Evolutionary conservation across 805 yeast species (phyloP).

Genomic region (Yamadazyma phyllophila): DNA sequence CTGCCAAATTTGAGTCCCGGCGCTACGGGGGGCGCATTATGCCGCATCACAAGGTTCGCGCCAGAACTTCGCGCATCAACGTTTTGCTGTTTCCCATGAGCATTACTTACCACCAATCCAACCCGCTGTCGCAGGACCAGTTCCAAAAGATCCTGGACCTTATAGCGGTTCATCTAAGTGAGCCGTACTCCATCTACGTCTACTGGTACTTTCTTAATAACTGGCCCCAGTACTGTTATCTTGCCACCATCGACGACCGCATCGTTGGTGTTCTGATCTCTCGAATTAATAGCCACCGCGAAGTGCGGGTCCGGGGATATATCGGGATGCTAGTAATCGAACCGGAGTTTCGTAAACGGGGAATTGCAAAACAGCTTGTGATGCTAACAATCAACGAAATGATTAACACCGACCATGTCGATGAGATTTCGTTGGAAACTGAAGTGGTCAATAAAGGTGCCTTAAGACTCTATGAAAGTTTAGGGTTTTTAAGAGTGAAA

Average conservation of each 20-base stretch:
- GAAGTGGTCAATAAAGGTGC: slow-evolving; percentile 81
- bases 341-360: slow-evolving; percentile 65
- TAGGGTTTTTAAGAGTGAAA: slow-evolving; percentile 74
- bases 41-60: too few relatives aligned
- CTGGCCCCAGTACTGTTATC: slow-evolving; percentile 83
- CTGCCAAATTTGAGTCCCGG: not conserved
- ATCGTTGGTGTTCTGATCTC: slow-evolving; percentile 85
- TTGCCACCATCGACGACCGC: slow-evolving; percentile 46
- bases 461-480: slow-evolving; percentile 61
- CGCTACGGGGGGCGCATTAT: not conserved
- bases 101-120: slow-evolving; percentile 21
- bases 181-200: slow-evolving; percentile 92
- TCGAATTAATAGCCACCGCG: slow-evolving; percentile 74
- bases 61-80: not conserved
- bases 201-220: slow-evolving; percentile 84
- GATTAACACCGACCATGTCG: slow-evolving; percentile 60
- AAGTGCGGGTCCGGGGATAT: slow-evolving; percentile 77
- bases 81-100: not conserved
- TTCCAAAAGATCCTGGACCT: slow-evolving; percentile 52
- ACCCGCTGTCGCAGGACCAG: slow-evolving; percentile 31
- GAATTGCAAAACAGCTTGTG: slow-evolving; percentile 78
- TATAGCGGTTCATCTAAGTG: slow-evolving; percentile 75
- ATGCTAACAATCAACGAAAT: slow-evolving; percentile 59
- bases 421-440: slow-evolving; percentile 91
- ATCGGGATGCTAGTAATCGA: slow-evolving; percentile 95